phyloP scores from a whole-genome alignment of 306 rosid genomes.

The Vigna nakashimae region DNA sequence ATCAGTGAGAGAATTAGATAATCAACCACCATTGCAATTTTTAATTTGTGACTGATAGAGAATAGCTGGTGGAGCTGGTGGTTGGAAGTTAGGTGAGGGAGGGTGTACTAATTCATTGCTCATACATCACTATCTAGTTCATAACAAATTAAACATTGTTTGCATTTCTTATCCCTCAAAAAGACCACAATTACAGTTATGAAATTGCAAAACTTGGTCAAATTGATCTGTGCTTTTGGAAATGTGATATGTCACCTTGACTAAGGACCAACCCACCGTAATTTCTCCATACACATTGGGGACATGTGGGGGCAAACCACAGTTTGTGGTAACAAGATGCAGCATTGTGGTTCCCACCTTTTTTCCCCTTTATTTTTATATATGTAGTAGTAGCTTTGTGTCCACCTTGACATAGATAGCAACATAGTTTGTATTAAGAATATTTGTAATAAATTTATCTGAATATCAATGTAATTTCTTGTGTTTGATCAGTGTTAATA shows the following conservation, averaged over 20 bases:
- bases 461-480: no score
- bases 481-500: no score
- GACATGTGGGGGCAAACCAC: constrained; percentile 47
- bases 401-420: neutral
- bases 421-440: neutral
- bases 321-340: constrained; percentile 1
- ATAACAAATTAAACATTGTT: constrained; percentile 29
- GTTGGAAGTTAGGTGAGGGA: constrained; percentile 43
- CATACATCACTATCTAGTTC: constrained; percentile 45
- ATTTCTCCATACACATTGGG: constrained; percentile 49
- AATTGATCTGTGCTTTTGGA: constrained; percentile 33
- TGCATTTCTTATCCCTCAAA: constrained; percentile 13
- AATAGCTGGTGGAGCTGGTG: constrained; percentile 37
- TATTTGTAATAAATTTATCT: no score
- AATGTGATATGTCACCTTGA: constrained; percentile 38
- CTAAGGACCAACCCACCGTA: constrained; percentile 44
- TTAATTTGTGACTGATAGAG: constrained; percentile 40
- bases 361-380: constrained; percentile 17
- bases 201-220: constrained; percentile 32
- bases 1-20: constrained; percentile 13
- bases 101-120: constrained; percentile 45
- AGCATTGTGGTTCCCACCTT: constrained; percentile 27
- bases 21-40: constrained; percentile 20
- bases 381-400: neutral
- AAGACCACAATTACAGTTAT: constrained; percentile 31